Evolutionary conservation across 1,139 yeast species (phyloP), one percentile per base, ranked within the genome.

Genomic region (Hanseniaspora uvarum): DNA sequence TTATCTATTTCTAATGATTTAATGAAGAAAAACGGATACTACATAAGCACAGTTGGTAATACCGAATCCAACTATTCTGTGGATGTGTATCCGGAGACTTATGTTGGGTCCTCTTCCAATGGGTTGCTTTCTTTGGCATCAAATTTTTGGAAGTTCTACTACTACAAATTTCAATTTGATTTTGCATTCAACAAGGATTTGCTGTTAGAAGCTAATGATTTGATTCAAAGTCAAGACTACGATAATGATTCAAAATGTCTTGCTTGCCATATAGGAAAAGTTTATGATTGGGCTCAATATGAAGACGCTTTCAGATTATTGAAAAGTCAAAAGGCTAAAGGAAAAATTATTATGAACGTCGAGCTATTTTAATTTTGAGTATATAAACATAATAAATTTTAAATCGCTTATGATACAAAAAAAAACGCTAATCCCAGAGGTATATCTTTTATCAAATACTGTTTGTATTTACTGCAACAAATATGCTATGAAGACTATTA

Each of bases 11-110:
- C 69, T 3, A 59, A 58, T 34, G 56, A 62, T 3, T 61, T 68
- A 33, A 62, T 80, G 51, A 60, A 64, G 23, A 60, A 65, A 41
- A 72, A 73, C 4, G 78, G 81, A 21, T 69, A 71, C 6, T 81
- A 74, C 60, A 67, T 75, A 16, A 73, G 83, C 7, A 71, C 79
- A 36, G 78, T 75, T 36, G 87, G 87, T 19, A 84, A 79, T 58
- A 60, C 63, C 24, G 70, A 70, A 46, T 67, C 67, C 53, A 62
- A 71, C 44, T 70, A 74, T 58, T 58, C 59, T 18, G 62, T 61
- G 16, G 73, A 71, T 56, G 56, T 67, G 4, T 71, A 64, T 57
- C 66, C 66, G 3, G 52, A 41, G 39, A 39, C 38, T 4, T 52
- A 50, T 41, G 30, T 30, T 24, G 53, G 40, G 4, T 41, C 47